phyloP scores from a whole-genome alignment of 495 filamentous ascomycete genomes.

The Lasiosphaeria ovina region DNA sequence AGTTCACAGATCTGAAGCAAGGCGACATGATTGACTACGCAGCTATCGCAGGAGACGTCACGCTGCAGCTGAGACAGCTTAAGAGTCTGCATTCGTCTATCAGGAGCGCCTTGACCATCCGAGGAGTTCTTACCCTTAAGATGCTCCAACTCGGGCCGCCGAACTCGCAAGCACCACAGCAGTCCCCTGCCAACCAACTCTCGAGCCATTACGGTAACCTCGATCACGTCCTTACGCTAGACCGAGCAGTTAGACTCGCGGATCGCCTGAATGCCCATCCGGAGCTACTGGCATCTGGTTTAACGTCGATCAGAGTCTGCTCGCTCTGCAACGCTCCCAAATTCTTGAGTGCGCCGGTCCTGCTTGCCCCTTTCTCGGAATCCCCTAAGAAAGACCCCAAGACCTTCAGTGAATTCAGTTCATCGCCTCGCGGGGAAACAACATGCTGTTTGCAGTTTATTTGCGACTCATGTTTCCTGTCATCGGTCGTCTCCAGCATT shows the following conservation, averaged over 20 bases:
- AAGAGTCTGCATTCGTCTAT: neutral
- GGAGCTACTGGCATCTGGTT: neutral
- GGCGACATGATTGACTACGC: neutral
- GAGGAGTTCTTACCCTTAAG: neutral
- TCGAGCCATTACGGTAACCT: neutral
- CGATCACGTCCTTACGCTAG: slow-evolving; percentile 1
- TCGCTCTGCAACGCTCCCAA: slow-evolving; percentile 7
- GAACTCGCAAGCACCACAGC: neutral
- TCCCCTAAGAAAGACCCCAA: neutral
- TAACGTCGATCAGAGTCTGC: slow-evolving; percentile 4
- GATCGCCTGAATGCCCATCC: neutral
- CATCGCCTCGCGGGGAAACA: neutral
- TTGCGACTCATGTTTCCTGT: slow-evolving; percentile 12
- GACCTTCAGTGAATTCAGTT: neutral
- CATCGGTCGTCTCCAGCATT: neutral
- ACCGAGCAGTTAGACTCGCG: slow-evolving; percentile 1
- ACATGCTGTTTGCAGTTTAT: slow-evolving; percentile 7
- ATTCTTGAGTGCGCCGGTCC: neutral
- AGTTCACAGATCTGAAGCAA: neutral
- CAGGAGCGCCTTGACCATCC: neutral
- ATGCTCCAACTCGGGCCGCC: neutral
- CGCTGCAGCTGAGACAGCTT: neutral
- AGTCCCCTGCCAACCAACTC: neutral
- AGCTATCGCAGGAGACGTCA: neutral
- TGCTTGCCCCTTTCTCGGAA: neutral